Conservation (phyloP, 192 early-diverging fungal genomes). For the Radiomyces spectabilis region DNA sequence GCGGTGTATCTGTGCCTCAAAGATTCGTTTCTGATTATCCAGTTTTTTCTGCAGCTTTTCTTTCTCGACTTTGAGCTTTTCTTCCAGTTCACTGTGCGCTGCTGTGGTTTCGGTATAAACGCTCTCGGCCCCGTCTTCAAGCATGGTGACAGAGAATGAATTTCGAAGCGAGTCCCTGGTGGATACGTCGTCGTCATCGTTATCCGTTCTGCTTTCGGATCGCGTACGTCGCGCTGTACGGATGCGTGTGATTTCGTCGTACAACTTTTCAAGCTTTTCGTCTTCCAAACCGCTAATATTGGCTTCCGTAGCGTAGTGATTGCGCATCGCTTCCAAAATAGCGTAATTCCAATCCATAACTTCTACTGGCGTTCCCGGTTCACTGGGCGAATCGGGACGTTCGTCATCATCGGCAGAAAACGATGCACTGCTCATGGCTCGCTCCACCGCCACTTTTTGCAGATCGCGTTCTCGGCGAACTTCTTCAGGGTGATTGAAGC, state of each 20-base stretch:
- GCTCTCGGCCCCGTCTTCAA: conserved; percentile 30
- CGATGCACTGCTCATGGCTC: neutral
- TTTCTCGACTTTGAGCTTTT: conserved; percentile 35
- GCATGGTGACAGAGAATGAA: conserved; percentile 8
- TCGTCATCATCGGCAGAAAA: neutral
- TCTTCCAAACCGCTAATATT: conserved; percentile 46
- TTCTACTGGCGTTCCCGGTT: conserved; percentile 35
- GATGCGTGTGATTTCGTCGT: conserved; percentile 47
- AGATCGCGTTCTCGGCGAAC: conserved; percentile 56
- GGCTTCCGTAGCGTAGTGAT: conserved; percentile 27
- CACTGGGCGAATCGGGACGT: conserved; percentile 7
- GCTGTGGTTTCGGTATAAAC: conserved; percentile 18
- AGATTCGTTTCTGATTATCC: conserved; percentile 42
- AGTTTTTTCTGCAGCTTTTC: conserved; percentile 42
- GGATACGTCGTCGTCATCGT: conserved; percentile 21
- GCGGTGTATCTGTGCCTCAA: conserved; percentile 40
- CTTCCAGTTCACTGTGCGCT: conserved; percentile 19
- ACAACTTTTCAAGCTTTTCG: conserved; percentile 46
- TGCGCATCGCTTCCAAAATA: conserved; percentile 56
- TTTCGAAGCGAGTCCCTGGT: conserved; percentile 17
- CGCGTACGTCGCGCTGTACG: conserved; percentile 39
- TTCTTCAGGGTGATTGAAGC: conserved; percentile 80
- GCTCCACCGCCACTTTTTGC: neutral
- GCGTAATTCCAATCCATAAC: conserved; percentile 73
- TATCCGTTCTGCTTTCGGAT: conserved; percentile 32